phyloP scores from a whole-genome alignment of 1,284 basidiomycete species.

The Ustilago bromivora region DNA sequence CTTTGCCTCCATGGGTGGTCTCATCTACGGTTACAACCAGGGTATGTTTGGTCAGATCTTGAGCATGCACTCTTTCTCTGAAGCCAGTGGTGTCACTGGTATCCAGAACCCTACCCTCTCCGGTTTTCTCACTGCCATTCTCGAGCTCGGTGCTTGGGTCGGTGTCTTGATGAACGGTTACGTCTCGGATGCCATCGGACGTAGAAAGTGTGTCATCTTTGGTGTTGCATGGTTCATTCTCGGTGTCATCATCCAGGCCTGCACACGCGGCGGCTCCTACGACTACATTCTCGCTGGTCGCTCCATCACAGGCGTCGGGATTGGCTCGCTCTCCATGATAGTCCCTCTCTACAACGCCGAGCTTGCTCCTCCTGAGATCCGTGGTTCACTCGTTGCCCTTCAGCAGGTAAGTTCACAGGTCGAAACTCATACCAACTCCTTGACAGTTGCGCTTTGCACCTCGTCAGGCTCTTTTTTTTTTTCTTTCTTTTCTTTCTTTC shows the following conservation, averaged over 20 bases:
- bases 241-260: conserved; percentile 77
- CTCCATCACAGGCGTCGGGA: conserved; percentile 80
- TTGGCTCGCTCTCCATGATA: conserved; percentile 82
- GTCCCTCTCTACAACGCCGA: conserved; percentile 52
- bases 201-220: conserved; percentile 76
- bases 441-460: neutral
- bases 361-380: conserved; percentile 34
- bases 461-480: conserved; percentile 1
- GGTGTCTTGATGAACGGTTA: conserved; percentile 79
- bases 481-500: neutral
- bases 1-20: conserved; percentile 78
- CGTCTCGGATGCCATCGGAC: conserved; percentile 77
- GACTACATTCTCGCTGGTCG: conserved; percentile 77
- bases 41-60: conserved; percentile 75
- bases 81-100: conserved; percentile 77
- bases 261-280: conserved; percentile 74
- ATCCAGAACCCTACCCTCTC: conserved; percentile 80
- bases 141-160: conserved; percentile 81
- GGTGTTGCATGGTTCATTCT: conserved; percentile 80
- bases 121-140: conserved; percentile 76
- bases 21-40: conserved; percentile 83
- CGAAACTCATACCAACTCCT: neutral
- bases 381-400: conserved; percentile 42
- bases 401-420: conserved; percentile 21
- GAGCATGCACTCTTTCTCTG: conserved; percentile 81